Percentiles rank a stretch among this genome's conserved stretches.
Conservation (phyloP, 108 stramenopile species). For the Mediolabrus comicus region DNA sequence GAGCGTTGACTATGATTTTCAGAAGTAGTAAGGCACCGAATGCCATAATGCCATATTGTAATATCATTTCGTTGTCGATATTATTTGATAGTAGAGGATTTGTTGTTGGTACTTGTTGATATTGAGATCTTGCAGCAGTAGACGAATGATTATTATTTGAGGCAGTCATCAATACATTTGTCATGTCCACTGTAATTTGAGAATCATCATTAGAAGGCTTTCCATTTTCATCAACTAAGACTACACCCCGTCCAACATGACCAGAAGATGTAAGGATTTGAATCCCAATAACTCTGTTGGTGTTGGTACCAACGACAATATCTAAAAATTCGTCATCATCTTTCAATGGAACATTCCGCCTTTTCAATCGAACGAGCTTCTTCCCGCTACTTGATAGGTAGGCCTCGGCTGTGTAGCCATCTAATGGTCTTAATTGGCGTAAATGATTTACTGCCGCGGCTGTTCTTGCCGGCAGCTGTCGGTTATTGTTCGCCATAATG, state of each 20-base stretch:
- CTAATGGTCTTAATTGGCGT: conserved; percentile 48
- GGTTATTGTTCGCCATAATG: neutral
- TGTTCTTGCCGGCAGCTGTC: conserved; percentile 24
- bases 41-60: conserved; percentile 16
- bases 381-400: conserved; percentile 14
- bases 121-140: neutral
- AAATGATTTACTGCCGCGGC: conserved; percentile 51
- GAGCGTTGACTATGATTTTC: conserved; percentile 19
- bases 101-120: neutral
- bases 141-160: neutral
- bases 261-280: conserved; percentile 13
- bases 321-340: conserved; percentile 18
- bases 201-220: neutral
- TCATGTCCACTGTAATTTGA: conserved; percentile 3
- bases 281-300: conserved; percentile 10
- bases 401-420: conserved; percentile 58
- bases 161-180: conserved; percentile 2
- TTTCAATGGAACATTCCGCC: conserved; percentile 45
- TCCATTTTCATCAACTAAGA: conserved; percentile 32
- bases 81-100: conserved; percentile 10
- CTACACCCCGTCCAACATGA: conserved; percentile 12
- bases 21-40: conserved; percentile 9
- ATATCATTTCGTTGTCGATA: conserved; percentile 12
- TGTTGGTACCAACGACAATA: conserved; percentile 1
- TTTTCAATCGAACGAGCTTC: conserved; percentile 36